Evolutionary conservation across 2,329 filamentous ascomycete species (phyloP), one percentile per base, ranked within the genome.

Genomic region (Cladobotryum mycophilum): DNA sequence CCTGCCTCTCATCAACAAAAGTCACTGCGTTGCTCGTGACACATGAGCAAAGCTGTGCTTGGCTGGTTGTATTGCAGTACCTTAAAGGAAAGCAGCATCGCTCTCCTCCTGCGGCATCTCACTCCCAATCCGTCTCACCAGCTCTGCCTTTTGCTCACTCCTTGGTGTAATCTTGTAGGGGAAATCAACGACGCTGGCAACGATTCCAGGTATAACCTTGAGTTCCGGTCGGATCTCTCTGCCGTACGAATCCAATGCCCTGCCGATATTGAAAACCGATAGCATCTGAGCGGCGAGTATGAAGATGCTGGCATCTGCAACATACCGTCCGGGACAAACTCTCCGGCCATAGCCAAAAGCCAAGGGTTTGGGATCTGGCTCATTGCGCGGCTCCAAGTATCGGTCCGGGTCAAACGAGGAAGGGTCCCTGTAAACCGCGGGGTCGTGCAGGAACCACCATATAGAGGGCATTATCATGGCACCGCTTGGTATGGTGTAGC

Each of bases 191-290:
- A 30, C 25, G 8, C 4, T 11, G 25, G 25, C 6, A 30, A 30
- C 8, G 25, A 30, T 30, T 30, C 25, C 25, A 30, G 25, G 4
- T 11, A 8, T 11, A 30, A 30, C 2, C 9, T 5, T 30, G 3
- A 8, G 6, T 30, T 30, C 4, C 9, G 25, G 6, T 30, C 8
- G 4, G 9, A 30, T 30, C 3, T 30, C 25, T 8, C 25, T 30
- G 25, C 25, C 25, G 9, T 30, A 7, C 6, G 2, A 2, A 30
- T 30, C 25, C 25, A 43, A n/a, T 2, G 47, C 37, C 22, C 43
- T 48, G 44, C 73, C 48, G 7, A 76, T 64, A 6, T 67, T 60
- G 49, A 79, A 78, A 0, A 70, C 71, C 0, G 75, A 64, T 3
- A 80, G 61, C 0, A 66, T 60, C 36, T 72, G 72, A 1, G 64